Base-by-base conservation (phyloP, 192 early-diverging fungal species). In the Podila minutissima region DNA sequence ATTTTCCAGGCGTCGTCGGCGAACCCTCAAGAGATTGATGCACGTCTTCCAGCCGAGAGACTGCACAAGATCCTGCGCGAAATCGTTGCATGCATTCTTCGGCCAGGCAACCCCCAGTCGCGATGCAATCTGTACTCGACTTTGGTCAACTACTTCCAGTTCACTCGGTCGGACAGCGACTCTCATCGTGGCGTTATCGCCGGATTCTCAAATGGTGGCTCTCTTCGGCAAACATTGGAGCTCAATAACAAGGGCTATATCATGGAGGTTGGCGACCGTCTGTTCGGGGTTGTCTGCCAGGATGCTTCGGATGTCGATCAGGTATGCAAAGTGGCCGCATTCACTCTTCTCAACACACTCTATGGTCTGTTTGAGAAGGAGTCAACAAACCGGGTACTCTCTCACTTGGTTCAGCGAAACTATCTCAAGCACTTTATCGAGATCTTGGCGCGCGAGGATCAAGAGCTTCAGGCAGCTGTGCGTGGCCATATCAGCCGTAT, bases 281-380 rank as follows among this genome's bases (percentile, higher is more conserved):
- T 97, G 60, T 83, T 97, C 29, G 93, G 95, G 64, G 69, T 89
- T 0, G 77, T 94, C 9, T 91, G 92, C 64, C 85, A 88, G 6
- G 97, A 99, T 84, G 97, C 96, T 0, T 89, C 92, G 3, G 94
- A 95, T 69, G 93, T 91, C 7, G 87, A 89, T 32, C 91, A 90
- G 49, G 90, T 94, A 4, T 96, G 93, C 90, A 93, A 95, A 63
- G 95, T 94, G 8, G 91, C 95, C 7, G 94, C 97, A 0, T 96
- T 96, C 65, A 89, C 88, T 9, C 79, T 93, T 5, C 83, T 98
- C 41, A 91, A 93, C 53, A 89, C 91, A 0, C 75, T 99, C 6
- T 88, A 87, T 12, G 71, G 86, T 22, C 75, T 89, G 46, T 86
- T 85, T 59, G 74, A 72, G 66, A 82, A 71, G 32, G 86, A 87